Evolutionary conservation across 805 yeast species (phyloP).

Genomic region (Aciculoconidium aculeatum): DNA sequence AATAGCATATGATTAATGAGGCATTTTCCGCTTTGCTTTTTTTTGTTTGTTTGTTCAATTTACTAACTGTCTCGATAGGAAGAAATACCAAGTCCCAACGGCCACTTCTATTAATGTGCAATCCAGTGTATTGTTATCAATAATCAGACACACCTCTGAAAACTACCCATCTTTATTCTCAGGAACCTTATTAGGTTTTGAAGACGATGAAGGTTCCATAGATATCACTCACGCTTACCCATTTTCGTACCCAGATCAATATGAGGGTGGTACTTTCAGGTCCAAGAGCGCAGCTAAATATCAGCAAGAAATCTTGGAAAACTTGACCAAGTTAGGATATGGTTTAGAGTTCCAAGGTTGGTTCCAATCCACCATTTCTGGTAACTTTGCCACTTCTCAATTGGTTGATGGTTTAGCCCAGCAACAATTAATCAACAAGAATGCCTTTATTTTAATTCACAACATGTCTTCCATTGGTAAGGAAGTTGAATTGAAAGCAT

Average conservation of each 20-base stretch:
- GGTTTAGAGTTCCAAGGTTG: conserved; percentile 76
- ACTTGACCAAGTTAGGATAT: conserved; percentile 54
- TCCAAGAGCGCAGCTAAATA: conserved; percentile 59
- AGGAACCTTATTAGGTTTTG: conserved; percentile 75
- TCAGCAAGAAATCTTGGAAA: conserved; percentile 61
- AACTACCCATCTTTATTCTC: conserved; percentile 54
- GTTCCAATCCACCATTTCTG: conserved; percentile 68
- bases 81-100: conserved; percentile 29
- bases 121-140: conserved; percentile 50
- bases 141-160: conserved; percentile 64
- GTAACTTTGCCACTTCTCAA: conserved; percentile 60
- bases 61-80: conserved; percentile 10
- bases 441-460: conserved; percentile 55
- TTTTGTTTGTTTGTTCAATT: not conserved
- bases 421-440: conserved; percentile 52
- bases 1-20: too few relatives aligned
- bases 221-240: conserved; percentile 59
- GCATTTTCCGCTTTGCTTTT: not conserved
- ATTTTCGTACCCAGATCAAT: conserved; percentile 62
- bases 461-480: conserved; percentile 65
- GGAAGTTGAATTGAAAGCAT: conserved; percentile 64
- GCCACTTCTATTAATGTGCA: conserved; percentile 39
- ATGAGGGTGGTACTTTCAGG: conserved; percentile 55
- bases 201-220: conserved; percentile 46
- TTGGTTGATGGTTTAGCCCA: conserved; percentile 65